Percentiles rank a stretch among this genome's conserved stretches.
Evolutionary conservation across 257 asterid species (phyloP).

Genomic region (Coffea canephora): DNA sequence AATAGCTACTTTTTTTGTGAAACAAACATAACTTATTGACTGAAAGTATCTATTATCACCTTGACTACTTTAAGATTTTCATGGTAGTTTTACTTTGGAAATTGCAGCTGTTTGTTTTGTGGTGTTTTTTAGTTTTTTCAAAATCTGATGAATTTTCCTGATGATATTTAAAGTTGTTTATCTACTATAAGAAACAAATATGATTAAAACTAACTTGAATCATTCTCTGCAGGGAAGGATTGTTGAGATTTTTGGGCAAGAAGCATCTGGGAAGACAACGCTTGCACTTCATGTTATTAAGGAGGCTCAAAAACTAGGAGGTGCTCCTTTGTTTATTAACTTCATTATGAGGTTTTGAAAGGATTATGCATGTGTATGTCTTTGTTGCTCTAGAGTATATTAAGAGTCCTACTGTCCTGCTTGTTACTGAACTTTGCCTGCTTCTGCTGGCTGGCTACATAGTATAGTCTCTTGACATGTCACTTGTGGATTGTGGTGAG

Average conservation of each 20-base stretch:
- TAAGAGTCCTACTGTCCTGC: neutral
- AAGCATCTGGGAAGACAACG: conserved; percentile 98
- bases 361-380: neutral
- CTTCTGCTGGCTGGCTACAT: neutral
- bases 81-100: neutral
- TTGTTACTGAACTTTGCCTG: neutral
- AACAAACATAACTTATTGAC: too few relatives aligned
- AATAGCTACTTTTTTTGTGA: neutral
- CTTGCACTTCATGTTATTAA: conserved; percentile 84
- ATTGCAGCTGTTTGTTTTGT: neutral
- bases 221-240: conserved; percentile 68
- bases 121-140: too few relatives aligned
- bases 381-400: neutral
- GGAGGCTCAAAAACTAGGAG: conserved; percentile 99
- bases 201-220: conserved; percentile 1
- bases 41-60: neutral
- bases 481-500: neutral
- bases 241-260: conserved; percentile 88
- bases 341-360: neutral
- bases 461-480: neutral
- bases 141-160: neutral
- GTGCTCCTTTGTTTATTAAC: conserved; percentile 28
- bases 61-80: neutral
- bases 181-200: neutral
- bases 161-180: neutral